Evolutionary conservation across 78 protist genomes (phyloP).

Genomic region (Dictyostelium citrinum): DNA sequence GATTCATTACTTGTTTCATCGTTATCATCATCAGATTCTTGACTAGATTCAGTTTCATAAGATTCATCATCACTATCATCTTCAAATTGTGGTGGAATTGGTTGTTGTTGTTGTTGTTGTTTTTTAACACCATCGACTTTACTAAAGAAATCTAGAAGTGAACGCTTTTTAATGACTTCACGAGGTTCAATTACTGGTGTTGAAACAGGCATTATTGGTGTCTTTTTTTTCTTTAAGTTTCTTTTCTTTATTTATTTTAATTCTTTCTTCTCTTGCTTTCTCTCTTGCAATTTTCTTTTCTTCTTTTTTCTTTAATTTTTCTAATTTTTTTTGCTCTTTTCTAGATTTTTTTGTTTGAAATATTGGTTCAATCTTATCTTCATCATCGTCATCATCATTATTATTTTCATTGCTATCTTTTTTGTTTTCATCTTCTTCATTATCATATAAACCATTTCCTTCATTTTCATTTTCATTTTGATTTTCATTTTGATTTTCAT

Average conservation of each 20-base stretch:
- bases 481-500: neutral
- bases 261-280: neutral
- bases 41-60: neutral
- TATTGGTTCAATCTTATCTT: neutral
- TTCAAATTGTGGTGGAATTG: neutral
- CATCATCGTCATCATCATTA: neutral
- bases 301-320: neutral
- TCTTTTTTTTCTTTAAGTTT: neutral
- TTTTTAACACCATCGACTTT: conserved; percentile 11
- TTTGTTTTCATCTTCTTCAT: neutral
- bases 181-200: conserved; percentile 1
- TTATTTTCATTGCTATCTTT: neutral
- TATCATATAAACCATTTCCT: neutral
- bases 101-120: neutral
- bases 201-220: neutral
- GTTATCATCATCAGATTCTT: neutral
- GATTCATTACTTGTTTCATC: neutral
- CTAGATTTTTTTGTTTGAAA: neutral
- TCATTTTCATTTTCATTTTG: neutral
- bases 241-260: neutral
- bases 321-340: neutral
- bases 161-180: conserved; percentile 16
- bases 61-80: neutral
- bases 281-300: neutral
- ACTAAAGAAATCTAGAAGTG: conserved; percentile 22